A percentile compares a stretch with the other conserved stretches of the same genome.
phyloP scores from a whole-genome alignment of 768 basidiomycete genomes.

The Cystofilobasidium macerans region DNA sequence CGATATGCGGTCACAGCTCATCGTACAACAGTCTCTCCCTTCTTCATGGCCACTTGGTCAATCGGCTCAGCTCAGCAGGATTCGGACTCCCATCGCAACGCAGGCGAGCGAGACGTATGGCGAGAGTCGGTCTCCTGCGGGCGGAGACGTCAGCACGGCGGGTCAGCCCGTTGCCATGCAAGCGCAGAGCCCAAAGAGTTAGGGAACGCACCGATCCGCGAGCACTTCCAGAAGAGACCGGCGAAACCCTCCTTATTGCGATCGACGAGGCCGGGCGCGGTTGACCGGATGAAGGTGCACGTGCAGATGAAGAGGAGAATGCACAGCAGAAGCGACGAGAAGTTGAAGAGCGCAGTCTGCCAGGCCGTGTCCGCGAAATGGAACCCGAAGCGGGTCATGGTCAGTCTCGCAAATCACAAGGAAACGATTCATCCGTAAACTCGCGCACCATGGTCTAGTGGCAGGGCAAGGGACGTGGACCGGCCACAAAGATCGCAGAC shows the following conservation, averaged over 20 bases:
- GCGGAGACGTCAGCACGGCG: neutral
- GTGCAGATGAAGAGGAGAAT: constrained; percentile 91
- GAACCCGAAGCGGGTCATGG: neutral
- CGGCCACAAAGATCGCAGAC: neutral
- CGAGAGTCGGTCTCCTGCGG: constrained; percentile 78
- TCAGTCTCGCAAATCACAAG: neutral
- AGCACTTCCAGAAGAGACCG: constrained; percentile 88
- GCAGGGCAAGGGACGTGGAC: neutral
- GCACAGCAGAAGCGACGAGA: constrained; percentile 86
- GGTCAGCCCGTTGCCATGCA: neutral
- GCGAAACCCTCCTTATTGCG: constrained; percentile 88
- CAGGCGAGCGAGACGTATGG: constrained; percentile 93
- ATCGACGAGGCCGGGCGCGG: constrained; percentile 81
- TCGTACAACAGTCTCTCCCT: neutral
- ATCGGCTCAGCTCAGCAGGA: constrained; percentile 39
- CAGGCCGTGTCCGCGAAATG: no score
- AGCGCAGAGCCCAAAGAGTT: neutral
- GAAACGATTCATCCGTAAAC: neutral
- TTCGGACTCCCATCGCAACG: constrained; percentile 75
- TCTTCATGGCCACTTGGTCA: neutral
- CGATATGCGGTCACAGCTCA: no score
- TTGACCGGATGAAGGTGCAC: constrained; percentile 85
- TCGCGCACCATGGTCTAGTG: neutral
- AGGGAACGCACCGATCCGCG: constrained; percentile 66
- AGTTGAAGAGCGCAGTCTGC: constrained; percentile 93